Base-by-base conservation (phyloP, 2,329 filamentous ascomycete genomes). In the Rosellinia necatrix region DNA sequence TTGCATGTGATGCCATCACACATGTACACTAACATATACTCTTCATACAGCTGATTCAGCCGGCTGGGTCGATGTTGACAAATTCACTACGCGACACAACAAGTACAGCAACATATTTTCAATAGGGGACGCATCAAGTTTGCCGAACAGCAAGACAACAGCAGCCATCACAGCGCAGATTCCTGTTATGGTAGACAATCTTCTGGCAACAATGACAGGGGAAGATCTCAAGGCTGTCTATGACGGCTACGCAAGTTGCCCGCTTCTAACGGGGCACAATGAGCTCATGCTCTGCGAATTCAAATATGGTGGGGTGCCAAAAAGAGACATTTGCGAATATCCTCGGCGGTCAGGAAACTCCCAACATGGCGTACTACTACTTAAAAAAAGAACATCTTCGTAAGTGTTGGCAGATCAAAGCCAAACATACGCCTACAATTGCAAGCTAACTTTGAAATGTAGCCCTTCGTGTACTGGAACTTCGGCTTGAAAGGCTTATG, bases 241-340 rank as follows among this genome's bases (percentile, higher is more conserved):
- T 57, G 74, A 76, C 47, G 76, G 76, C 38, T 78, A 78, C 60
- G 75, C 76, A 1, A 76, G 73, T 9, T 78, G 76, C 65, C 76
- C 76, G n/a, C 69, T 78, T 34, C 63, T 77, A 25, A 78, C 76
- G 0, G 73, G 74, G 50, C 74, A 78, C 59, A 70, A 70, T 42
- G 74, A 78, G 68, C 72, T 78, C 32, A 72, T 78, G 71, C 73
- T 78, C 48, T 75, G 74, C 61, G 76, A 78, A 70, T 78, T 78
- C 70, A 77, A 76, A 69, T 78, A 78, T 52, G 76, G 74, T 27
- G 76, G 75, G 25, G 71, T 74, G 40, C 76, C 76, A 9, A 72
- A n/a, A 76, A 61, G 76, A 78, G 71, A 78, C 76, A 0, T 78
- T 78, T 53, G 69, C 64, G 25, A 43, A 52, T 24, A 61, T 70